A percentile compares a stretch with the other conserved stretches of the same genome.
Evolutionary conservation across 225 moss, liverwort and hornwort genomes (phyloP).

Genomic region (Pseudoscleropodium purum): DNA sequence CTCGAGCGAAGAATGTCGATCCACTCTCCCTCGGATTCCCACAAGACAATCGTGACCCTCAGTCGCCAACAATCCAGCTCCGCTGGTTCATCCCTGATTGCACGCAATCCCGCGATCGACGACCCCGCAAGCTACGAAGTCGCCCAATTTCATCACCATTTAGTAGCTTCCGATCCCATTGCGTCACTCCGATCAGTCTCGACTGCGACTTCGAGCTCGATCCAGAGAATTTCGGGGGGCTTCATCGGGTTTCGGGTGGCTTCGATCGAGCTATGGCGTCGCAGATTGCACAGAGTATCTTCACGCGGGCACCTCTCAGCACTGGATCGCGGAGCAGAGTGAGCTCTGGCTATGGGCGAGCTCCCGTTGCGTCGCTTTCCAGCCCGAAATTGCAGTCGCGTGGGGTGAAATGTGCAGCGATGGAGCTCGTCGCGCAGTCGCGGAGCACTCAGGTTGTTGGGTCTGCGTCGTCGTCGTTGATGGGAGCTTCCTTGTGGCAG

Average conservation of each 20-base stretch:
- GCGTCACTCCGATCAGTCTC: not conserved
- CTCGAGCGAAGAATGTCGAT: not conserved
- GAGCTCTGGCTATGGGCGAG: not conserved
- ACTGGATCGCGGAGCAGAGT: not conserved
- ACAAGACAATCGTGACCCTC: constrained; percentile 8
- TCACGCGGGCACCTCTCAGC: not conserved
- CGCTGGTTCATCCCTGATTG: not conserved
- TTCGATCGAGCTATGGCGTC: constrained; percentile 2
- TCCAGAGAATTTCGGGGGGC: not conserved
- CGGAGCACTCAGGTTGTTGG: not conserved
- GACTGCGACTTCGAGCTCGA: not conserved
- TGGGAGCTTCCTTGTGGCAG: constrained; percentile 17
- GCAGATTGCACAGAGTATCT: not conserved
- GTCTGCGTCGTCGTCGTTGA: not conserved
- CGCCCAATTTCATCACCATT: not conserved
- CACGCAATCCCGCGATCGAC: not conserved
- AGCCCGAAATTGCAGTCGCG: not conserved
- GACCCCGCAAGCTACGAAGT: not conserved
- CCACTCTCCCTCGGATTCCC: not conserved
- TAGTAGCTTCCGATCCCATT: not conserved
- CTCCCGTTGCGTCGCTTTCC: not conserved
- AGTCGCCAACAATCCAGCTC: not conserved
- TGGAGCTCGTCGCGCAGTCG: not conserved
- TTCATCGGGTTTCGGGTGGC: not conserved
- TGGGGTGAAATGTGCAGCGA: not conserved